Percentiles rank a stretch among this genome's conserved stretches.
phyloP scores from a whole-genome alignment of 371 early-diverging fungal genomes.

The Mucor piriformis region DNA sequence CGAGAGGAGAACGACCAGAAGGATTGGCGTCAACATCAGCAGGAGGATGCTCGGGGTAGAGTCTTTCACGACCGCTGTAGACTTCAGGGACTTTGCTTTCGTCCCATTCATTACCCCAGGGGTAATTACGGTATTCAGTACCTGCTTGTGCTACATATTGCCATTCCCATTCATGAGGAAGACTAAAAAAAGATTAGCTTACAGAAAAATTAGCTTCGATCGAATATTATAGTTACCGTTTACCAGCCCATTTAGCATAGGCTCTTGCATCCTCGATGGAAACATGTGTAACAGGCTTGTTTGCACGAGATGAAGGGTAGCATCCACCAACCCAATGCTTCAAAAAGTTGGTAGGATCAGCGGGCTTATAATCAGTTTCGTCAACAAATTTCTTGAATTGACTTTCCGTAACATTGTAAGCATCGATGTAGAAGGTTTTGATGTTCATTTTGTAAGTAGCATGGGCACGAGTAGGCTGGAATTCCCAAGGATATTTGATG shows the following conservation, averaged over 20 bases:
- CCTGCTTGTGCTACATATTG: slow-evolving; percentile 38
- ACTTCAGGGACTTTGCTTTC: slow-evolving; percentile 24
- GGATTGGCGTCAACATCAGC: slow-evolving; percentile 33
- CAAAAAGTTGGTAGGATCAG: slow-evolving; percentile 32
- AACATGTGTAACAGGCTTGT: slow-evolving; percentile 36
- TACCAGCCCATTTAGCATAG: slow-evolving; percentile 40
- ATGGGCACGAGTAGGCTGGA: slow-evolving; percentile 24
- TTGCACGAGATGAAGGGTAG: slow-evolving; percentile 29
- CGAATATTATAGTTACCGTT: slow-evolving; percentile 19
- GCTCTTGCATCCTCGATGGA: slow-evolving; percentile 39
- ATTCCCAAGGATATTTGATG: slow-evolving; percentile 37
- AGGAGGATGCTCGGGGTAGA: slow-evolving; percentile 36
- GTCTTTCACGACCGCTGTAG: slow-evolving; percentile 33
- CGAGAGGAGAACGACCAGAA: slow-evolving; percentile 25
- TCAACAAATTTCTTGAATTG: slow-evolving; percentile 35
- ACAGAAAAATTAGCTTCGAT: neutral
- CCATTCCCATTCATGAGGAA: slow-evolving; percentile 44
- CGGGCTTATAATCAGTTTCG: slow-evolving; percentile 26
- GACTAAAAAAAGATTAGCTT: slow-evolving; percentile 11
- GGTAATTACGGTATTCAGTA: slow-evolving; percentile 28
- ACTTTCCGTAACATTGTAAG: slow-evolving; percentile 31
- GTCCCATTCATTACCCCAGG: slow-evolving; percentile 38
- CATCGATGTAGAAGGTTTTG: slow-evolving; percentile 33
- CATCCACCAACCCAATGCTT: slow-evolving; percentile 35
- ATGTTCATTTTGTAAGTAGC: slow-evolving; percentile 27